Base-by-base conservation (phyloP, 805 yeast genomes). In the Wickerhamiella sorbophila region DNA sequence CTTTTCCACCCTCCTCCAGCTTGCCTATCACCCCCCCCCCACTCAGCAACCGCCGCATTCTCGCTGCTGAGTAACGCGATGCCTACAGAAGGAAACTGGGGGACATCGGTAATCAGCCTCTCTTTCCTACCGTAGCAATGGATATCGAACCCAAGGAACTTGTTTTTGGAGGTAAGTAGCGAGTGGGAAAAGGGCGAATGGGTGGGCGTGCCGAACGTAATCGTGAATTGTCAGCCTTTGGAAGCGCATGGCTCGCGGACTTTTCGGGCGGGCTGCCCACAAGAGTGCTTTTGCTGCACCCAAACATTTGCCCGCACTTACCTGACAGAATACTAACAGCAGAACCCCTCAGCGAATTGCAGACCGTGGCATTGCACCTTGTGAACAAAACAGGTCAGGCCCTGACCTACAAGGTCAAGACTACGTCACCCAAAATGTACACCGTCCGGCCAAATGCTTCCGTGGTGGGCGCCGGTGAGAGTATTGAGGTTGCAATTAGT, bases 371-470 rank as follows among this genome's bases (percentile, higher is more conserved):
- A 20, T 26, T 49, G 37, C 40, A 33, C 22, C 39, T 49, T 21
- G 39, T 34, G 18, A 80, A 81, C 60, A 78, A 76, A 52, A 66
- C 79, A 33, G 61, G 73, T 14, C 67, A 68, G 42, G 65, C 75
- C 26, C 69, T 77, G 36, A 95, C 95, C 24, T 91, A 85, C 71
- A 91, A 91, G 67, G 96, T 91, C 57, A 91, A 88, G 66, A 88
- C 98, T 36, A 91, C 98, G 5, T 96, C 97, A 8, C 98, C 98
- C 47, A 87, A 84, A 62, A 69, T 84, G 62, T 72, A 87, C 69
- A 84, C 95, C 62, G 97, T 91, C 40, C 79, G 95, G 65, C 98
- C 98, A 48, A 91, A 87, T 61, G 88, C 96, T 45, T 75, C 91
- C 14, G 61, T 79, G 29, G 68, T 91, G 44, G 69, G 67, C 22